A percentile compares a stretch with the other conserved stretches of the same genome.
Evolutionary conservation across 352 stramenopile species (phyloP).

Genomic region (Globisporangium mamillatum): DNA sequence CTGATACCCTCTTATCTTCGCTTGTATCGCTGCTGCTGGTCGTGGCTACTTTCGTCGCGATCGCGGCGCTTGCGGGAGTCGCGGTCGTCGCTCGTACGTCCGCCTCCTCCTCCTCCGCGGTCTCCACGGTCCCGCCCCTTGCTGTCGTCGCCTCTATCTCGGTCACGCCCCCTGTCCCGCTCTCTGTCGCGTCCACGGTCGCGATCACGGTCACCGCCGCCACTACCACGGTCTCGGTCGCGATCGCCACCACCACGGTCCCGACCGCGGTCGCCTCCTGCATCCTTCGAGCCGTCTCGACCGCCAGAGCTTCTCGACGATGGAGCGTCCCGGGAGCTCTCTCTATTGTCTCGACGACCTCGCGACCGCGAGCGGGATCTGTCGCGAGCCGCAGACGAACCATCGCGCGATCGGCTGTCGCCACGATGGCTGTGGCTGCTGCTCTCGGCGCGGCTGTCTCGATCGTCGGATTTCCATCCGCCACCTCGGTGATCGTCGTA

Average conservation of each 20-base stretch:
- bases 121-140: slow-evolving; percentile 28
- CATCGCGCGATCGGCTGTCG: slow-evolving; percentile 35
- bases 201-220: slow-evolving; percentile 17
- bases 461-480: slow-evolving; percentile 25
- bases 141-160: slow-evolving; percentile 30
- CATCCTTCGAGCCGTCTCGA: slow-evolving; percentile 19
- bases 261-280: slow-evolving; percentile 24
- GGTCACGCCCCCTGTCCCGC: slow-evolving; percentile 19
- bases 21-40: slow-evolving; percentile 26
- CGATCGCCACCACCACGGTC: slow-evolving; percentile 25
- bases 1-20: slow-evolving; percentile 41
- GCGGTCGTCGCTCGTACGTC: slow-evolving; percentile 41
- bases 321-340: slow-evolving; percentile 11
- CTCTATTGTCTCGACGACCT: slow-evolving; percentile 22
- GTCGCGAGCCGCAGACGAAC: slow-evolving; percentile 33
- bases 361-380: slow-evolving; percentile 57
- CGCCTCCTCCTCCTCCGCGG: slow-evolving; percentile 19
- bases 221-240: slow-evolving; percentile 12
- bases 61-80: slow-evolving; percentile 65
- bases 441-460: slow-evolving; percentile 31
- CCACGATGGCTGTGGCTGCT: slow-evolving; percentile 17
- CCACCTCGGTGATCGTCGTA: slow-evolving; percentile 49
- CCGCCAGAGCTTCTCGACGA: slow-evolving; percentile 15
- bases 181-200: slow-evolving; percentile 37
- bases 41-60: slow-evolving; percentile 41